Evolutionary conservation across 257 asterid genomes (phyloP).

Genomic region (Lycium barbarum): DNA sequence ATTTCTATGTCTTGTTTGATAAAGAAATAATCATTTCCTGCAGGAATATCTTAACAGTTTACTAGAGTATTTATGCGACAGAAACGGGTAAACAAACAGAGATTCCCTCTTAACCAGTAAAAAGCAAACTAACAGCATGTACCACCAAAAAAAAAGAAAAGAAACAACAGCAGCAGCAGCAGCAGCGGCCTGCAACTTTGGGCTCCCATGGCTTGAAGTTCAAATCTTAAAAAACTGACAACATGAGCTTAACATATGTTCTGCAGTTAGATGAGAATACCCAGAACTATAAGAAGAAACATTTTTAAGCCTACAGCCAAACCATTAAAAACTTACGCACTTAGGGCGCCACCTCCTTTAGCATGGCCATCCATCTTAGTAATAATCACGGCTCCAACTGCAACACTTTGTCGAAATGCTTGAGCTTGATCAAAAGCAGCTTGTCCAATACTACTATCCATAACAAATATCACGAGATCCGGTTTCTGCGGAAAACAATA

Average conservation of each 20-base stretch:
- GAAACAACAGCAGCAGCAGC: not conserved
- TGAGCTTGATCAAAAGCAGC: conserved; percentile 99
- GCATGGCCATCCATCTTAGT: conserved; percentile 99
- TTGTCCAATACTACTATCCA: conserved; percentile 99
- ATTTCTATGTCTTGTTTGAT: not conserved
- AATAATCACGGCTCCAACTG: conserved; percentile 97
- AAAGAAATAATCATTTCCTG: conserved; percentile 9
- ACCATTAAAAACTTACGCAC: conserved; percentile 76
- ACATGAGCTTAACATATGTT: not conserved
- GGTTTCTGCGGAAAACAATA: conserved; percentile 69
- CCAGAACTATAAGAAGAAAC: conserved; percentile 4
- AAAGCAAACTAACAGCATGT: not conserved
- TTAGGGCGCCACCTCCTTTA: conserved; percentile 98
- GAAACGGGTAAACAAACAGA: no score
- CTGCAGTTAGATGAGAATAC: not conserved
- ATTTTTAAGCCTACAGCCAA: not conserved
- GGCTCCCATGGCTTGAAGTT: not conserved
- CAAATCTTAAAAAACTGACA: not conserved
- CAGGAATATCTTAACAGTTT: no score
- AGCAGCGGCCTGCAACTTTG: not conserved
- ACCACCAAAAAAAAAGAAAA: not conserved
- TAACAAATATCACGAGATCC: conserved; percentile 91
- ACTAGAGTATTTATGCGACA: no score
- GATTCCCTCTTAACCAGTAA: not conserved
- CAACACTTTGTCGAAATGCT: conserved; percentile 96